A percentile compares a stretch with the other conserved stretches of the same genome.
phyloP scores from a whole-genome alignment of 78 protist genomes.

The Chrysochromulina parva region DNA sequence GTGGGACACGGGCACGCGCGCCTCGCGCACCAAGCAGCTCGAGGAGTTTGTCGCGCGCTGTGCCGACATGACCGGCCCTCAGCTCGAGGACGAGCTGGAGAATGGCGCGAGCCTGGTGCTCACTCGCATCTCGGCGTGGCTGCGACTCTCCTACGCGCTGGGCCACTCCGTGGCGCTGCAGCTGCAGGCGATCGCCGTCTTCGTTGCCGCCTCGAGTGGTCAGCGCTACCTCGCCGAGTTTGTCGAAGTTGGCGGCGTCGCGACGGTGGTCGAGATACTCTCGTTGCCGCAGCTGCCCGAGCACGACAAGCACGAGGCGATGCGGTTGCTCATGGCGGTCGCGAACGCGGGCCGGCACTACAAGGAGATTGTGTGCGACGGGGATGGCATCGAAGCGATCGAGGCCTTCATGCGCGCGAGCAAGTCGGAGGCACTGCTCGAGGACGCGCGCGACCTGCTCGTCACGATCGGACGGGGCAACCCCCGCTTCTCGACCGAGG shows the following conservation, averaged over 20 bases:
- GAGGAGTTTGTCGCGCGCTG: background rate
- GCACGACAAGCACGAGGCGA: background rate
- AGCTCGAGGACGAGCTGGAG: background rate
- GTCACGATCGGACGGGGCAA: background rate
- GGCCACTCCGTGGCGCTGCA: background rate
- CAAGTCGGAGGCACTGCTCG: background rate
- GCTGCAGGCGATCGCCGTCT: background rate
- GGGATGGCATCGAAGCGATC: background rate
- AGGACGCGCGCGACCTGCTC: background rate
- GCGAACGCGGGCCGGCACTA: background rate
- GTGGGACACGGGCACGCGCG: too few relatives aligned
- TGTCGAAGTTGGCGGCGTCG: conserved; percentile 5
- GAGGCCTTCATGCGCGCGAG: background rate
- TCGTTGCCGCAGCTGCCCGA: background rate
- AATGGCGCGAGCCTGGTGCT: background rate
- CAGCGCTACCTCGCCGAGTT: conserved; percentile 17
- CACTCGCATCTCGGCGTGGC: background rate
- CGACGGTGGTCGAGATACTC: background rate
- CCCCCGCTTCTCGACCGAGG: background rate
- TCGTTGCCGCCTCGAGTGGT: background rate
- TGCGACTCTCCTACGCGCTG: background rate
- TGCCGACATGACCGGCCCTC: background rate
- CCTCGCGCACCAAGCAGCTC: background rate
- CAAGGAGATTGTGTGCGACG: conserved; percentile 12
- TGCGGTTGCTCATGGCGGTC: background rate